Evolutionary conservation across 345 rosid species (phyloP), one percentile per base, ranked within the genome.

Genomic region (Nasturtium officinale): DNA sequence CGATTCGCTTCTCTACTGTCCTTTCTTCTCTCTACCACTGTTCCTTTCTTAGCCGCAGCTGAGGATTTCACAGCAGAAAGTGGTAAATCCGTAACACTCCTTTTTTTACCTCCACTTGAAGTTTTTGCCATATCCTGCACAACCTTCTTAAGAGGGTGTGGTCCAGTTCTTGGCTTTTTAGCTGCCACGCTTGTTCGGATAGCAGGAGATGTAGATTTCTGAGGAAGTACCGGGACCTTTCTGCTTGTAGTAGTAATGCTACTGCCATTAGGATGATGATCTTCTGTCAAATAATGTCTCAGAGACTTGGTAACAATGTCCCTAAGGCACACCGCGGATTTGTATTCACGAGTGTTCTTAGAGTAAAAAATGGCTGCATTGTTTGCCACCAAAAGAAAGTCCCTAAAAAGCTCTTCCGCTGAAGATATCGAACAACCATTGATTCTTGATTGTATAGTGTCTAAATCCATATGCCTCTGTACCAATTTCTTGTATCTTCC

Each of bases 401-500:
- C 91, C 40, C 89, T 82, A 74, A 80, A 90, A 18, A 93, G 82
- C 76, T 89, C 96, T 46, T 77, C 74, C 2, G 78, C 80, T 33
- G 97, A 86, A 10, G 77, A 63, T 56, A 83, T 75, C 42, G 79
- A 69, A 20, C 71, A 59, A 59, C 74, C 75, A 2, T 73, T 68
- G 65, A 93, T 86, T 75, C 88, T 84, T 11, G 91, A 82, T 73
- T 83, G 85, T 71, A 90, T 74, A 20, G 87, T 86, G 72, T 93
- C 87, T 7, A 93, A 75, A 75, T 93, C 98, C 84, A 85, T 78
- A 81, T 87, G 96, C 63, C 78, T 86, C 35, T 79, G 43, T 25
- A 93, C 87, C 83, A 89, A 70, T 82, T 84, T 90, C 87, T 87
- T 90, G 82, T 90, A 90, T 72, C 96, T 86, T 77, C 92, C 92